Percentiles rank a stretch among this genome's conserved stretches.
These are phyloP conservation scores for Chytriomyces sp. DNA, from an alignment of 192 early-diverging fungal species.

Conservation along the genomic window DNA sequence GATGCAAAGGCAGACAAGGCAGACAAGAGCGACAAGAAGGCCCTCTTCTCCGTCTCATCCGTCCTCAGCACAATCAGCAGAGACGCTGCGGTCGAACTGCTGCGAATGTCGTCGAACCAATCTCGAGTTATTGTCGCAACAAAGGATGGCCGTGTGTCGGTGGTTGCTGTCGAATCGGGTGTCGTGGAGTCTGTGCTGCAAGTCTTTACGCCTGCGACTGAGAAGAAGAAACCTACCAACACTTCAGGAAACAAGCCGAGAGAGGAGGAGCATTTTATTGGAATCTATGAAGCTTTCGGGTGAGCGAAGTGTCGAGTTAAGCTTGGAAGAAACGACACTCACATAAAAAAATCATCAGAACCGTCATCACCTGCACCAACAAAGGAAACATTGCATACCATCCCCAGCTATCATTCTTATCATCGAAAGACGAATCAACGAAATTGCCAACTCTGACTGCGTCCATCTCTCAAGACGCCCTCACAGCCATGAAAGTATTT, in stretches of 20 bases:
- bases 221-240: slow-evolving; percentile 33
- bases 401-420: slow-evolving; percentile 1
- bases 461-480: slow-evolving; percentile 55
- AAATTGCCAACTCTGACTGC: slow-evolving; percentile 35
- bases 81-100: background rate
- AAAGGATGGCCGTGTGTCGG: slow-evolving; percentile 39
- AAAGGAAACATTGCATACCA: slow-evolving; percentile 33
- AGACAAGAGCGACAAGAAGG: background rate
- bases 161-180: slow-evolving; percentile 39
- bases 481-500: slow-evolving; percentile 74
- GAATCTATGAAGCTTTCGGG: slow-evolving; percentile 43
- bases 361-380: slow-evolving; percentile 48
- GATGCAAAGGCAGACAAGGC: background rate
- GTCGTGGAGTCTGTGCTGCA: slow-evolving; percentile 23
- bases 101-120: background rate
- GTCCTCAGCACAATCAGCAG: background rate
- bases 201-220: slow-evolving; percentile 32
- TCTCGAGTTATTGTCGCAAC: slow-evolving; percentile 39
- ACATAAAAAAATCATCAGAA: slow-evolving; percentile 39
- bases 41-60: background rate
- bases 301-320: slow-evolving; percentile 40
- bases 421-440: background rate
- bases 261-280: slow-evolving; percentile 54
- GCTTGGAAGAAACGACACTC: slow-evolving; percentile 27
- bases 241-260: slow-evolving; percentile 39